A percentile compares a stretch with the other conserved stretches of the same genome.
Conservation (phyloP, 2,329 filamentous ascomycete species). For the Pezicula radicicola region DNA sequence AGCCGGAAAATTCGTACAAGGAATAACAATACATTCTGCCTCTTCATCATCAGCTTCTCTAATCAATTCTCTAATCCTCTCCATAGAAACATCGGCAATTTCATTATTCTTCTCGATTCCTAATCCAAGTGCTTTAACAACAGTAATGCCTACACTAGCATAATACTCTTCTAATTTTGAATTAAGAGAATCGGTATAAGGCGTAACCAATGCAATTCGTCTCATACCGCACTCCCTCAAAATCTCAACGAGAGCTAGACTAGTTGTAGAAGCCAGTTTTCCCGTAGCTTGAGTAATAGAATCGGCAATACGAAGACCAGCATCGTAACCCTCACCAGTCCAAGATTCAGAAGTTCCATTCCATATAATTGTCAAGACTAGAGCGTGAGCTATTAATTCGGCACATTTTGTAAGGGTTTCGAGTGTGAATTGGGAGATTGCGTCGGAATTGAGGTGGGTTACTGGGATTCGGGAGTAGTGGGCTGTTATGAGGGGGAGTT, state of each 20-base stretch:
- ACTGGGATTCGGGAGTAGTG: constrained; percentile 2
- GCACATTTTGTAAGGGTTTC: background rate
- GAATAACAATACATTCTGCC: constrained; percentile 3
- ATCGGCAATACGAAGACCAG: background rate
- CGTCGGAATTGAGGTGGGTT: background rate
- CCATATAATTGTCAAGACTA: background rate
- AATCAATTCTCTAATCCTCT: background rate
- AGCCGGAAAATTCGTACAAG: constrained; percentile 3
- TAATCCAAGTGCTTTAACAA: background rate
- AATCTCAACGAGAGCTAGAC: background rate
- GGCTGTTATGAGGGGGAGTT: background rate
- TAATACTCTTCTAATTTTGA: background rate
- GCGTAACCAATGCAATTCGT: background rate
- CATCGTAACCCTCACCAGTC: constrained; percentile 1
- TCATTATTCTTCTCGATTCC: constrained; percentile 1
- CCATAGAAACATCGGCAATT: constrained; percentile 1
- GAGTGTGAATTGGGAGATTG: background rate
- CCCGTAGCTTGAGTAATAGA: background rate
- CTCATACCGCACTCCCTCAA: background rate
- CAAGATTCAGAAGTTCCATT: constrained; percentile 2
- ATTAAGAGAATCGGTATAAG: background rate
- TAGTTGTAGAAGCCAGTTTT: background rate
- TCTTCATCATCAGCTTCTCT: background rate
- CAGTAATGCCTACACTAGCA: background rate
- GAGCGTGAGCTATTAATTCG: background rate